A percentile compares a stretch with the other conserved stretches of the same genome.
Conservation (phyloP, 2,329 filamentous ascomycete genomes). For the Ambrosiella beaveri region DNA sequence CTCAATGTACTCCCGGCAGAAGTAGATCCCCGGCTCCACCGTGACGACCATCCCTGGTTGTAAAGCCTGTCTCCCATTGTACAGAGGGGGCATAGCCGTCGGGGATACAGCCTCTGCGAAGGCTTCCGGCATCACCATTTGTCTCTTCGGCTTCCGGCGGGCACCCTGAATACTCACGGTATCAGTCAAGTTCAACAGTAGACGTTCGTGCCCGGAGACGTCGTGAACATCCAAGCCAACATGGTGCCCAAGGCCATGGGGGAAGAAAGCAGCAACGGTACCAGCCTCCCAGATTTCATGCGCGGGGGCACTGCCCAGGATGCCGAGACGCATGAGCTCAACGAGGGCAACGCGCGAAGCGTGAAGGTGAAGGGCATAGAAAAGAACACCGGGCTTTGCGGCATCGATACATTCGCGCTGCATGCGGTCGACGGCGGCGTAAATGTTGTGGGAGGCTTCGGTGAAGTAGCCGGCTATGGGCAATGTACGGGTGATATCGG, state of each 20-base stretch:
- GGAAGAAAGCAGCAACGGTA: constrained; percentile 45
- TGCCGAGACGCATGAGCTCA: constrained; percentile 53
- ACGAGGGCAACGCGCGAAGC: constrained; percentile 56
- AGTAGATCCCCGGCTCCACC: constrained; percentile 67
- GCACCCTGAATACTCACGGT: constrained; percentile 19
- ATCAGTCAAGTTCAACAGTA: constrained; percentile 20
- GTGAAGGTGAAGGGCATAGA: constrained; percentile 53
- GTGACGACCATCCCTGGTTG: constrained; percentile 54
- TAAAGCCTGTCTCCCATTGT: constrained; percentile 26
- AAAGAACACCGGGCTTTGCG: constrained; percentile 51
- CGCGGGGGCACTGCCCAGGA: constrained; percentile 45
- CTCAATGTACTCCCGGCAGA: constrained; percentile 56
- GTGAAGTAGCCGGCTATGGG: constrained; percentile 56
- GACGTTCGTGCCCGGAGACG: constrained; percentile 26
- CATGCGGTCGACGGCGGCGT: constrained; percentile 66
- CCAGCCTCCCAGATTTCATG: constrained; percentile 36
- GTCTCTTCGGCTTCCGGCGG: constrained; percentile 21
- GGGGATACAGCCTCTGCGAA: constrained; percentile 16
- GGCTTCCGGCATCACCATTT: constrained; percentile 23
- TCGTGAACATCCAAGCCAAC: constrained; percentile 51
- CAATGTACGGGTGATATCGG: constrained; percentile 78
- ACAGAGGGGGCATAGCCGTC: constrained; percentile 16
- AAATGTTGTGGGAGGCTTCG: constrained; percentile 52
- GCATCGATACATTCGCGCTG: constrained; percentile 55
- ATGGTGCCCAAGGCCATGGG: constrained; percentile 48